phyloP scores from a whole-genome alignment of 192 early-diverging fungal species.

The Entrophospora sp. region DNA sequence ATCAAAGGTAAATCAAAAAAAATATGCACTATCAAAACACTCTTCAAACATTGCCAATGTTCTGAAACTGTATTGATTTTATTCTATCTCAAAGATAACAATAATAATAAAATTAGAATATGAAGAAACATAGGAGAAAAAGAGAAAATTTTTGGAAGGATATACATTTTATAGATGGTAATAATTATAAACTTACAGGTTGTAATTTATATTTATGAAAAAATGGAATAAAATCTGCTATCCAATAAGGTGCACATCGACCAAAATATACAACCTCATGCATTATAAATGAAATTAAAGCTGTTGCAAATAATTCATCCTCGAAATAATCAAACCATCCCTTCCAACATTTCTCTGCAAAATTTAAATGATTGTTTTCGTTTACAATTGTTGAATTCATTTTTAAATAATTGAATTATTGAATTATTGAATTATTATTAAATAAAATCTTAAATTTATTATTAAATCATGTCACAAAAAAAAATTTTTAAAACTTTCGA shows the following conservation, averaged over 20 bases:
- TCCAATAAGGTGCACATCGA: slow-evolving; percentile 79
- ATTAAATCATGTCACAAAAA: no score
- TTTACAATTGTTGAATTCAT: no score
- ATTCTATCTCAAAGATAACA: slow-evolving; percentile 24
- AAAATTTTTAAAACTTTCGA: no score
- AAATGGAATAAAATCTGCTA: slow-evolving; percentile 78
- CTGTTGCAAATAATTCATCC: slow-evolving; percentile 62
- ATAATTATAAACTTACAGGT: slow-evolving; percentile 32
- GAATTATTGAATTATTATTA: no score
- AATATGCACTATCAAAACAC: slow-evolving; percentile 71
- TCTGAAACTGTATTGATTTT: slow-evolving; percentile 55
- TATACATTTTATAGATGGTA: background rate
- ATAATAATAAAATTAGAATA: background rate
- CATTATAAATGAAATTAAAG: slow-evolving; percentile 68
- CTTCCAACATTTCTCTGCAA: slow-evolving; percentile 11
- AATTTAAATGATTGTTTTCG: no score
- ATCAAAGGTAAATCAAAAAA: slow-evolving; percentile 82
- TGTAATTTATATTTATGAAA: slow-evolving; percentile 91
- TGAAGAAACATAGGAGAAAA: background rate
- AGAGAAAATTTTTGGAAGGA: background rate
- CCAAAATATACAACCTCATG: slow-evolving; percentile 91
- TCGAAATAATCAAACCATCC: slow-evolving; percentile 16
- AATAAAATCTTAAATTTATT: no score
- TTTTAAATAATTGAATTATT: no score
- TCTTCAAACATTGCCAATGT: slow-evolving; percentile 65